Evolutionary conservation across 2,329 filamentous ascomycete species (phyloP).

Genomic region (Penicillium polonicum): DNA sequence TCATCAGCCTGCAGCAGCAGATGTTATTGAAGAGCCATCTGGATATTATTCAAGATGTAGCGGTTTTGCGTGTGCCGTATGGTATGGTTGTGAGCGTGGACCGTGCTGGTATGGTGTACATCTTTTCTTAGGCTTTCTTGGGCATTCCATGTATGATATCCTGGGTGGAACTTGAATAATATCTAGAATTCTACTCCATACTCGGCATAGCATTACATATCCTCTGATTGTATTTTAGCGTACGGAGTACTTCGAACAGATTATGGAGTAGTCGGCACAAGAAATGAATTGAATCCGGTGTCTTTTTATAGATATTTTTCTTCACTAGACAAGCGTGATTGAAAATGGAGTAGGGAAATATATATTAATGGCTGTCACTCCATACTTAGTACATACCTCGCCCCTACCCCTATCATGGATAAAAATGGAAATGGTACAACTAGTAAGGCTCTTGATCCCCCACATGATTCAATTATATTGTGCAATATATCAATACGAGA

Average conservation of each 20-base stretch:
- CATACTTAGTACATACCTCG: neutral
- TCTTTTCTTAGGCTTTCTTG: slow-evolving; percentile 56
- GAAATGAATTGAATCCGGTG: neutral
- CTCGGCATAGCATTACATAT: neutral
- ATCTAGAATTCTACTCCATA: neutral
- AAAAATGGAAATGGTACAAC: neutral
- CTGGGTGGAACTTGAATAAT: neutral
- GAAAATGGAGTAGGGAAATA: neutral
- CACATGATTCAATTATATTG: neutral
- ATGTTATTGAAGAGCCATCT: slow-evolving; percentile 81
- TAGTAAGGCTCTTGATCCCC: neutral
- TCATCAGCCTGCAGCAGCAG: slow-evolving; percentile 86
- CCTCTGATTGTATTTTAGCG: neutral
- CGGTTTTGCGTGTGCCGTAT: slow-evolving; percentile 84
- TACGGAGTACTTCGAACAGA: neutral
- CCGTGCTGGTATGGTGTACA: slow-evolving; percentile 82
- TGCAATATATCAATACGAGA: neutral
- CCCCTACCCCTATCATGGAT: neutral
- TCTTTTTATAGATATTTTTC: slow-evolving; percentile 1
- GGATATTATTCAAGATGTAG: slow-evolving; percentile 83
- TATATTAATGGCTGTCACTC: neutral
- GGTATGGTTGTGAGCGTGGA: slow-evolving; percentile 92
- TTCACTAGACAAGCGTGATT: neutral
- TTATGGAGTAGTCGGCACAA: neutral
- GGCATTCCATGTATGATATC: neutral